These are phyloP conservation scores for Kwoniella bestiolae DNA, from an alignment of 768 basidiomycete genomes.

Conservation along the genomic window DNA sequence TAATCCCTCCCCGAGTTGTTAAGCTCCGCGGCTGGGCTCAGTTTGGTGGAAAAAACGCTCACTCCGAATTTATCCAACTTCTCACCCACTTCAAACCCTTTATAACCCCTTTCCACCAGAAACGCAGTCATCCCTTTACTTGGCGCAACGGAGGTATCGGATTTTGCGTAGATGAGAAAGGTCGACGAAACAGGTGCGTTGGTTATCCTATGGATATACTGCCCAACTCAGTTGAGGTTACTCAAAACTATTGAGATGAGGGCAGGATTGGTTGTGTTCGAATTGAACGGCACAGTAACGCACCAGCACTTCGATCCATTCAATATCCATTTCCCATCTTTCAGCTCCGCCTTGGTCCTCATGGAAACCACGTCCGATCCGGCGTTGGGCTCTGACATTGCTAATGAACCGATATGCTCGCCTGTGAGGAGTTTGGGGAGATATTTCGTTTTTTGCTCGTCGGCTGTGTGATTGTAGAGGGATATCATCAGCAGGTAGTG, in stretches of 20 bases:
- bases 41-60: too few relatives aligned
- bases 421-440: constrained; percentile 79
- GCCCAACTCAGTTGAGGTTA: too few relatives aligned
- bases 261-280: too few relatives aligned
- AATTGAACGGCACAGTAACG: too few relatives aligned
- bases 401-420: constrained; percentile 76
- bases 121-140: constrained; percentile 92
- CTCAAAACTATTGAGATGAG: too few relatives aligned
- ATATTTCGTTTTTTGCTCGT: constrained; percentile 79
- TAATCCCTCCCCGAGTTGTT: too few relatives aligned
- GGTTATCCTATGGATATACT: constrained; percentile 88
- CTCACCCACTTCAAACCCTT: constrained; percentile 75
- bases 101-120: constrained; percentile 69
- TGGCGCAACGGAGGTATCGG: constrained; percentile 68
- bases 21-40: too few relatives aligned
- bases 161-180: constrained; percentile 90
- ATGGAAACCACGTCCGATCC: constrained; percentile 97
- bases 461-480: constrained; percentile 29
- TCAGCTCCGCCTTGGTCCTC: constrained; percentile 72
- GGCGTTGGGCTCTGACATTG: constrained; percentile 91
- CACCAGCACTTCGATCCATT: constrained; percentile 95
- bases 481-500: too few relatives aligned
- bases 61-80: constrained; percentile 90
- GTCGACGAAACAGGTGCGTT: constrained; percentile 92
- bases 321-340: constrained; percentile 29